Evolutionary conservation across 2,329 filamentous ascomycete species (phyloP).

Genomic region (Cadophora malorum): DNA sequence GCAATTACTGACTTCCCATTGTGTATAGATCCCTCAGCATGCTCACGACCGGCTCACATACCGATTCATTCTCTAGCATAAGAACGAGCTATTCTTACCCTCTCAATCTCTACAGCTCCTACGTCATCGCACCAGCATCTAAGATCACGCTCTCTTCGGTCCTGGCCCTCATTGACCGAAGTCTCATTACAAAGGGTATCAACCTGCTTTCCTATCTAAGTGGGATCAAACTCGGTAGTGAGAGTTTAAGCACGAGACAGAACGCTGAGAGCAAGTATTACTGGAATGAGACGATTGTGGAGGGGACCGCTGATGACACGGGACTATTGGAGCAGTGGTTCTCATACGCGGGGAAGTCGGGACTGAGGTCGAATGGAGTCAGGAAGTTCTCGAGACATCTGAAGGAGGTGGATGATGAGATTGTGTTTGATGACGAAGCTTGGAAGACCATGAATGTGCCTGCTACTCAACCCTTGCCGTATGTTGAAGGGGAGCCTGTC

Average conservation of each 20-base stretch:
- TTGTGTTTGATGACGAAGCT: slow-evolving; percentile 35
- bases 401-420: slow-evolving; percentile 38
- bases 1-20: no score
- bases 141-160: slow-evolving; percentile 44
- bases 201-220: slow-evolving; percentile 38
- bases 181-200: background rate
- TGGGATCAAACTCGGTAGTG: slow-evolving; percentile 33
- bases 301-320: slow-evolving; percentile 36
- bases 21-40: background rate
- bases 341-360: slow-evolving; percentile 36
- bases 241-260: slow-evolving; percentile 38
- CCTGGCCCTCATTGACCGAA: slow-evolving; percentile 39
- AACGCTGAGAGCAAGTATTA: slow-evolving; percentile 45
- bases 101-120: slow-evolving; percentile 45
- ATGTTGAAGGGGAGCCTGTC: slow-evolving; percentile 28
- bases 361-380: slow-evolving; percentile 23
- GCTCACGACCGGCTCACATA: background rate
- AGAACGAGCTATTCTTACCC: slow-evolving; percentile 25
- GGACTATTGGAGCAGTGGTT: slow-evolving; percentile 44
- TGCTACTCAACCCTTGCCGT: slow-evolving; percentile 23
- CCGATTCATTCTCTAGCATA: background rate
- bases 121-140: slow-evolving; percentile 42
- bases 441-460: slow-evolving; percentile 31
- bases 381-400: slow-evolving; percentile 33
- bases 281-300: slow-evolving; percentile 44